These are phyloP conservation scores for Eragrostis tef DNA, from an alignment of 202 grass and related monocot species.

Conservation along the genomic window DNA sequence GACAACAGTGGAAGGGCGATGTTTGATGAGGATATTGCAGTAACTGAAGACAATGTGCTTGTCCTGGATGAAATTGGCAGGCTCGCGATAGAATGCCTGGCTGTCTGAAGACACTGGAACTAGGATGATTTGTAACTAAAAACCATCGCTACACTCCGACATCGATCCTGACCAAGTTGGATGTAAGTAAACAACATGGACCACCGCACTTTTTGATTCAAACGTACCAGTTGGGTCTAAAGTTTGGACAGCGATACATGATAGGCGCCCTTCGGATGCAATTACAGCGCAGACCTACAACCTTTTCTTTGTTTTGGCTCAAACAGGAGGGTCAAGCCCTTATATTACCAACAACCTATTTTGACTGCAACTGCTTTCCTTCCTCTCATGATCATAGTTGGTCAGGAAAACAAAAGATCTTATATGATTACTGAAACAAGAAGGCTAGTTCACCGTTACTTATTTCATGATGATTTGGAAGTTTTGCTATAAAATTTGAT, in stretches of 20 bases:
- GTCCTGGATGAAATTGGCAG: neutral
- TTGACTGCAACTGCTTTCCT: too few relatives aligned
- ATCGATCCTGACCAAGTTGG: neutral
- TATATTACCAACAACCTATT: too few relatives aligned
- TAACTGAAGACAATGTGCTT: neutral
- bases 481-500: neutral
- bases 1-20: neutral
- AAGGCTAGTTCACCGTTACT: neutral
- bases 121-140: neutral
- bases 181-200: neutral
- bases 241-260: neutral
- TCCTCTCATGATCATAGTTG: neutral
- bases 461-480: neutral
- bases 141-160: neutral
- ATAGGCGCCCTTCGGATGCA: neutral
- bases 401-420: too few relatives aligned
- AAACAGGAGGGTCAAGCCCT: too few relatives aligned
- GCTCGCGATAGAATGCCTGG: neutral
- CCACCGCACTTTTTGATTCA: too few relatives aligned
- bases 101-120: too few relatives aligned
- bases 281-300: neutral
- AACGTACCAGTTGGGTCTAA: neutral
- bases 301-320: too few relatives aligned
- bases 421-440: too few relatives aligned
- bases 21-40: conserved; percentile 12